These are phyloP conservation scores for Psilocybe cyanescens DNA, from an alignment of 768 basidiomycete species.

Conservation along the genomic window DNA sequence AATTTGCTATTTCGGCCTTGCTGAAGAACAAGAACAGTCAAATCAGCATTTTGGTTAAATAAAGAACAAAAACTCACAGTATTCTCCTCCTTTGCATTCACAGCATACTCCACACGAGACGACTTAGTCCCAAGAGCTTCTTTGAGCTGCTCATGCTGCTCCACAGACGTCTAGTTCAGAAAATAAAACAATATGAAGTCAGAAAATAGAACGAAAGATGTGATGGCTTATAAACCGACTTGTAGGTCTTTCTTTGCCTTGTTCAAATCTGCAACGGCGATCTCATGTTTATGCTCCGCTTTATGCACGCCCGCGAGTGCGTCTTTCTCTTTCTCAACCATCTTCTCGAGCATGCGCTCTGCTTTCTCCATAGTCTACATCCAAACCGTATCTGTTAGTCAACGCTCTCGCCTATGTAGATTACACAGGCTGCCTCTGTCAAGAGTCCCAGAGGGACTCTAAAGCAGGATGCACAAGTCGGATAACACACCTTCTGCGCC, in stretches of 20 bases:
- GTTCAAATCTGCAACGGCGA: slow-evolving; percentile 43
- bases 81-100: slow-evolving; percentile 26
- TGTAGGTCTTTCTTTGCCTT: slow-evolving; percentile 42
- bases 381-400: neutral
- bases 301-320: slow-evolving; percentile 51
- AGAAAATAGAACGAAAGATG: neutral
- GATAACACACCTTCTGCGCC: slow-evolving; percentile 31
- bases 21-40: slow-evolving; percentile 1
- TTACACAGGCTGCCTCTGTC: no score
- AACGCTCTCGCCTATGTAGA: no score
- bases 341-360: slow-evolving; percentile 35
- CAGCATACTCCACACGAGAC: slow-evolving; percentile 23
- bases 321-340: slow-evolving; percentile 51
- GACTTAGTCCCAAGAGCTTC: slow-evolving; percentile 27
- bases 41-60: neutral
- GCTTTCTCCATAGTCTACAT: slow-evolving; percentile 12
- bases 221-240: slow-evolving; percentile 25
- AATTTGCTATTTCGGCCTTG: slow-evolving; percentile 21
- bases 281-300: slow-evolving; percentile 54
- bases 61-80: slow-evolving; percentile 18
- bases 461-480: neutral
- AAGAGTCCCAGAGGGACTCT: neutral
- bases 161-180: slow-evolving; percentile 18
- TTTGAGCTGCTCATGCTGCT: slow-evolving; percentile 22
- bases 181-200: neutral